These are phyloP conservation scores for Salvia miltiorrhiza DNA, from an alignment of 257 asterid genomes.

Conservation along the genomic window DNA sequence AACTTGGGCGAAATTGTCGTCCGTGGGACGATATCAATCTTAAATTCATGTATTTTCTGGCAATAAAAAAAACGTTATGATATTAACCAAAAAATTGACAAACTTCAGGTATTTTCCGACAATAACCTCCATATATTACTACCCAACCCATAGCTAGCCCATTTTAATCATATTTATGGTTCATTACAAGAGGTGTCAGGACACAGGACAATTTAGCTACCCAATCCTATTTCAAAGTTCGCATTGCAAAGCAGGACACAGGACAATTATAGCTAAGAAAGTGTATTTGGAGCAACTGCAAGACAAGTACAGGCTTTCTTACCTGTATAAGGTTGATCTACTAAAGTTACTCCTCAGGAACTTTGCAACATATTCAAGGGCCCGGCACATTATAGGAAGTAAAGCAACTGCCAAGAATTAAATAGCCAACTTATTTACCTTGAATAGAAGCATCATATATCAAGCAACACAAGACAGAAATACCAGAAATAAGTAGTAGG, in stretches of 20 bases:
- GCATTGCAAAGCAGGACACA: neutral
- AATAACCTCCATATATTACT: too few species aligned
- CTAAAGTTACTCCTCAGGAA: slow-evolving; percentile 74
- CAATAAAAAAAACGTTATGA: too few species aligned
- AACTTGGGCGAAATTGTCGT: too few species aligned
- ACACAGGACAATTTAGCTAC: neutral
- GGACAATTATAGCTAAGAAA: neutral
- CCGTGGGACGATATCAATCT: too few species aligned
- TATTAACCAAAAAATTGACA: too few species aligned
- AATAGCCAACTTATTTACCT: slow-evolving; percentile 8
- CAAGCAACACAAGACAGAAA: slow-evolving; percentile 15
- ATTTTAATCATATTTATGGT: neutral
- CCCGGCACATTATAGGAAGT: slow-evolving; percentile 74
- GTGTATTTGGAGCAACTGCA: slow-evolving; percentile 5
- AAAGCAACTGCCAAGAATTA: slow-evolving; percentile 69
- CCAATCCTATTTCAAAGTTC: neutral
- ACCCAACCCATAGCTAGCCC: neutral
- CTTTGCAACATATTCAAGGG: slow-evolving; percentile 70
- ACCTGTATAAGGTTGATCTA: slow-evolving; percentile 80
- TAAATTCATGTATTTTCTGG: too few species aligned
- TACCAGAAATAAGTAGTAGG: neutral
- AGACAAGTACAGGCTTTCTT: slow-evolving; percentile 15
- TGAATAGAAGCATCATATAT: neutral
- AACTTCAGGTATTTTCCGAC: too few species aligned
- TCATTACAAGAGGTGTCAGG: neutral